These are phyloP conservation scores for Brassica nigra DNA, from an alignment of 345 rosid species.

Conservation along the genomic window DNA sequence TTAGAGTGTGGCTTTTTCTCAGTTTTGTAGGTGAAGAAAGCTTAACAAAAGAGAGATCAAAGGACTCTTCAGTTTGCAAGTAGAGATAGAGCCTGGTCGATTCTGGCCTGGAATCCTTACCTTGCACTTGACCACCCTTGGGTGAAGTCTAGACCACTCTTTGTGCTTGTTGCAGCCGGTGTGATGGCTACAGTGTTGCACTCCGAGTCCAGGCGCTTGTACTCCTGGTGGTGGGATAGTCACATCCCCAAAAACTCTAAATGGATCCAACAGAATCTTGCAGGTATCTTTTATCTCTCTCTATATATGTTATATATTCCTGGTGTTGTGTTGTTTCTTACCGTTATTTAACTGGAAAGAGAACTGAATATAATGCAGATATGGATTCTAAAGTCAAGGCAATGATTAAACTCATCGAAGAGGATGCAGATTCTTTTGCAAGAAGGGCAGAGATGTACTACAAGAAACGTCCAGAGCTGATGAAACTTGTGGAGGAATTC, in stretches of 20 bases:
- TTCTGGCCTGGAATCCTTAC: slow-evolving; percentile 74
- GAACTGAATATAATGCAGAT: slow-evolving; percentile 47
- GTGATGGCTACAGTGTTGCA: slow-evolving; percentile 65
- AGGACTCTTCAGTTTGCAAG: neutral
- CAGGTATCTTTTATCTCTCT: slow-evolving; percentile 53
- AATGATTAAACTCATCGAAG: slow-evolving; percentile 96
- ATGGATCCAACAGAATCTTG: slow-evolving; percentile 98
- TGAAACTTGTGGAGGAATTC: slow-evolving; percentile 96
- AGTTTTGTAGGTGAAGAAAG: slow-evolving; percentile 30
- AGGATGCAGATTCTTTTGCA: slow-evolving; percentile 99
- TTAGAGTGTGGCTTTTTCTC: slow-evolving; percentile 20
- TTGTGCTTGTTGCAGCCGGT: slow-evolving; percentile 51
- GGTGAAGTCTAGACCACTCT: slow-evolving; percentile 64
- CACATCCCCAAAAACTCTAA: slow-evolving; percentile 97
- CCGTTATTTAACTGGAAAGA: neutral
- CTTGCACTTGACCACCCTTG: slow-evolving; percentile 50
- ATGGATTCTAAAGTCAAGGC: slow-evolving; percentile 91
- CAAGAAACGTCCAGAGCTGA: slow-evolving; percentile 96
- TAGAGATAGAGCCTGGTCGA: slow-evolving; percentile 29
- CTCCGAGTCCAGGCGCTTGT: slow-evolving; percentile 66
- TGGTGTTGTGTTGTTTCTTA: neutral
- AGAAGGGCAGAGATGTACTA: slow-evolving; percentile 99
- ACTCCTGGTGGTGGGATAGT: slow-evolving; percentile 99
- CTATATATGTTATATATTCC: neutral
- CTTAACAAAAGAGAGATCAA: slow-evolving; percentile 5